Conservation (phyloP, 306 rosid species). For the Cucurbita ficifolia region DNA sequence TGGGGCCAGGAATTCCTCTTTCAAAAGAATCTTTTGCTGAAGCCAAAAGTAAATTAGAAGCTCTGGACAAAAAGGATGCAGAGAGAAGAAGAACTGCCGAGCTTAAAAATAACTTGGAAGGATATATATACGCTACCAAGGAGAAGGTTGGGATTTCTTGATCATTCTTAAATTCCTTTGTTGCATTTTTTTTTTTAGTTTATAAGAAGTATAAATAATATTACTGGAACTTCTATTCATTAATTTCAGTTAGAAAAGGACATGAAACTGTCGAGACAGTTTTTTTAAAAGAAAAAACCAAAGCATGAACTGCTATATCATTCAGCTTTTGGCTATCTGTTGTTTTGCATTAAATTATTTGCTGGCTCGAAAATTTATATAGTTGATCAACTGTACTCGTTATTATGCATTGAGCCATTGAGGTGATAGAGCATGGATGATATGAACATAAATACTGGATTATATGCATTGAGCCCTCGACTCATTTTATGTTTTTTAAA, state of each 20-base stretch:
- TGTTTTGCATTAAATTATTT: neutral
- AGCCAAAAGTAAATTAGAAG: conserved; percentile 64
- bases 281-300: too few species aligned
- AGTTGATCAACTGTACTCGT: neutral
- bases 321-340: neutral
- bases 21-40: conserved; percentile 58
- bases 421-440: too few species aligned
- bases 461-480: too few species aligned
- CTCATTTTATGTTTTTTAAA: too few species aligned
- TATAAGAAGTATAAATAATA: neutral
- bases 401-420: too few species aligned
- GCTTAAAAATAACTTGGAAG: conserved; percentile 80
- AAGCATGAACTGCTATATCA: neutral
- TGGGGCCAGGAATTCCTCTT: conserved; percentile 51
- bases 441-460: too few species aligned
- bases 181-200: neutral
- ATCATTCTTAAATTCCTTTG: conserved; percentile 3
- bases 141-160: conserved; percentile 57
- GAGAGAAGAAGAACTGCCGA: conserved; percentile 91
- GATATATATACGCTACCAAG: conserved; percentile 73
- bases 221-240: neutral
- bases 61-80: conserved; percentile 70
- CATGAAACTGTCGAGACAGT: too few species aligned
- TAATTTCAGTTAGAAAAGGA: neutral
- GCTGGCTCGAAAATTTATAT: neutral